Base-by-base conservation (phyloP, 805 yeast genomes). In the Kazachstania viticola region DNA sequence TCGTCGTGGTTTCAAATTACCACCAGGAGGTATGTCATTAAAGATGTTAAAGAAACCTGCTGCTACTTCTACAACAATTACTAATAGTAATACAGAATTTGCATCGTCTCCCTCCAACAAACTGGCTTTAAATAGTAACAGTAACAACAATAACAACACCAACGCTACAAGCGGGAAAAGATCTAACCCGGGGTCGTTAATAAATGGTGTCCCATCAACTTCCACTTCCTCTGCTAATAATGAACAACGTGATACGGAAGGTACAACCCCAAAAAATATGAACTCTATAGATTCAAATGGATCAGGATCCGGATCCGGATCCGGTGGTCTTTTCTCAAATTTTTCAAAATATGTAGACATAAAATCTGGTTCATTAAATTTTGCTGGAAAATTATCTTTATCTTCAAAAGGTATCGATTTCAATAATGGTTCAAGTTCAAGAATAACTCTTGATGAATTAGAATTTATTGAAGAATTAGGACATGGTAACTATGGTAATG, bases 401-500 rank as follows among this genome's bases (percentile, higher is more conserved):
- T 91, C 87, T 46, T 79, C 96, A 0, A 74, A 81, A 41, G 98
- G 98, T 29, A 78, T 91, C 30, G 91, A 85, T 53, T 91, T 91
- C 48, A 71, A 82, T 23, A 75, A 81, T 30, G 98, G 98, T 1
- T 72, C 87, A 2, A 76, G 85, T 29, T 87, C 91, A 59, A 66
- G 80, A 36, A 85, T 91, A 24, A 77, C 91, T 3, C 67, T 85
- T 33, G 94, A 84, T 44, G 94, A 91, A 48, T 57, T 81, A 35
- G 79, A 79, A 46, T 74, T 80, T 41, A 64, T 83, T 35, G 94
- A 79, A 31, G 97, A 88, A 56, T 62, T 91, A 28, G 98, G 98
- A 2, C 72, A 88, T 29, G 98, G 98, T 8, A 91, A 91, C 59
- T 91, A 91, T 56, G 98, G 98, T 33, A 82, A 94, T 1, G 98